phyloP scores from a whole-genome alignment of 2,329 filamentous ascomycete species.

The Calonectria hawksworthii region DNA sequence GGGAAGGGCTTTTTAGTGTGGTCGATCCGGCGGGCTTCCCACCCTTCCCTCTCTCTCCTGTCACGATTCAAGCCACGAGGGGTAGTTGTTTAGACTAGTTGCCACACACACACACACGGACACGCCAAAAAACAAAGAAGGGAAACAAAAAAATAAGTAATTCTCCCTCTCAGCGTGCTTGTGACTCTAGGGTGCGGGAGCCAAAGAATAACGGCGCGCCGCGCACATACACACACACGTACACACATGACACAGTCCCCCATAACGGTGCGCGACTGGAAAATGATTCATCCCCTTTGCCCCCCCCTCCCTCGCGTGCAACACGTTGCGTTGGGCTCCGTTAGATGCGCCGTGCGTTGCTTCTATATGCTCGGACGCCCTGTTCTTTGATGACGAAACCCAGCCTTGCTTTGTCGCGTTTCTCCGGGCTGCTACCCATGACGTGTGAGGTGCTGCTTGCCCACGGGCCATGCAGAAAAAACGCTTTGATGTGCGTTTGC shows the following conservation, averaged over 20 bases:
- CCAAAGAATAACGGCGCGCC: neutral
- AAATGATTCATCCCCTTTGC: neutral
- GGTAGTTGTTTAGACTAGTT: neutral
- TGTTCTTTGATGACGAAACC: slow-evolving; percentile 6
- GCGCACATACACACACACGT: neutral
- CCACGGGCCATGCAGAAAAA: neutral
- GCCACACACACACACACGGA: neutral
- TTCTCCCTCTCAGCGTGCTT: neutral
- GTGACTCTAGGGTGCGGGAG: neutral
- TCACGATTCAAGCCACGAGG: neutral
- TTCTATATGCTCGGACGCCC: neutral
- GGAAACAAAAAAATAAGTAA: too few species aligned
- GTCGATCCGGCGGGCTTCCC: neutral
- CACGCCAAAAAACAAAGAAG: too few species aligned
- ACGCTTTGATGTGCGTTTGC: slow-evolving; percentile 5
- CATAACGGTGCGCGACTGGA: neutral
- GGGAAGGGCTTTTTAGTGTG: neutral
- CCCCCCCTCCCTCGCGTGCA: neutral
- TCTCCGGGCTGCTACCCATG: neutral
- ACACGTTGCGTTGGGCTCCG: neutral
- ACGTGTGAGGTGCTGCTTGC: neutral
- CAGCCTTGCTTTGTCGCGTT: neutral
- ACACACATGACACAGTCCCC: neutral
- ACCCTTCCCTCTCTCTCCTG: neutral
- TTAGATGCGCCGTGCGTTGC: neutral